Conservation (phyloP, 148 eudicot genomes). For the Talinum fruticosum region DNA sequence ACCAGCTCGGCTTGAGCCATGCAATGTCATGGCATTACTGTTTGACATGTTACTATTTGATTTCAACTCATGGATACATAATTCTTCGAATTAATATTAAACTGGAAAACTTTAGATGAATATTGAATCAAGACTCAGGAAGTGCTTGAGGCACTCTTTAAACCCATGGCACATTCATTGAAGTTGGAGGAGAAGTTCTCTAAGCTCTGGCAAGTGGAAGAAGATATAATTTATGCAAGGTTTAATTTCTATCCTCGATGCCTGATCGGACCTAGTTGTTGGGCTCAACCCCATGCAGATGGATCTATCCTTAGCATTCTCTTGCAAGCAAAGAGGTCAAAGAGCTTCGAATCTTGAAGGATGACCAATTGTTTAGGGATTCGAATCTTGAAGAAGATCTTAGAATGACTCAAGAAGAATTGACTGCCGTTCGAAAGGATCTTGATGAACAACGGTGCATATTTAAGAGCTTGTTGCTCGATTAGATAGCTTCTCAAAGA, state of each 20-base stretch:
- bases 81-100: neutral
- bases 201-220: slow-evolving; percentile 21
- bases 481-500: no score
- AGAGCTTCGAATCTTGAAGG: slow-evolving; percentile 49
- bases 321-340: slow-evolving; percentile 44
- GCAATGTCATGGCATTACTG: neutral
- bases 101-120: slow-evolving; percentile 25
- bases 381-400: no score
- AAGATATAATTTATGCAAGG: slow-evolving; percentile 26
- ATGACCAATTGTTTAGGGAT: slow-evolving; percentile 42
- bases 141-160: slow-evolving; percentile 25
- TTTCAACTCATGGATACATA: no score
- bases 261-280: slow-evolving; percentile 25
- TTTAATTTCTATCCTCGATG: slow-evolving; percentile 53
- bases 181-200: slow-evolving; percentile 40
- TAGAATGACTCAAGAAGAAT: no score
- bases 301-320: slow-evolving; percentile 42
- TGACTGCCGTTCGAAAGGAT: no score
- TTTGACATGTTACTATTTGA: no score
- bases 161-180: slow-evolving; percentile 41
- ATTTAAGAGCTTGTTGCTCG: no score
- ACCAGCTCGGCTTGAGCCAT: no score
- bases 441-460: no score
- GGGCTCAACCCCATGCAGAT: slow-evolving; percentile 47
- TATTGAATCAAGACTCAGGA: slow-evolving; percentile 18